Evolutionary conservation across 169 alveolate species (phyloP), one percentile per base, ranked within the genome.

Genomic region (Cryptosporidium felis): DNA sequence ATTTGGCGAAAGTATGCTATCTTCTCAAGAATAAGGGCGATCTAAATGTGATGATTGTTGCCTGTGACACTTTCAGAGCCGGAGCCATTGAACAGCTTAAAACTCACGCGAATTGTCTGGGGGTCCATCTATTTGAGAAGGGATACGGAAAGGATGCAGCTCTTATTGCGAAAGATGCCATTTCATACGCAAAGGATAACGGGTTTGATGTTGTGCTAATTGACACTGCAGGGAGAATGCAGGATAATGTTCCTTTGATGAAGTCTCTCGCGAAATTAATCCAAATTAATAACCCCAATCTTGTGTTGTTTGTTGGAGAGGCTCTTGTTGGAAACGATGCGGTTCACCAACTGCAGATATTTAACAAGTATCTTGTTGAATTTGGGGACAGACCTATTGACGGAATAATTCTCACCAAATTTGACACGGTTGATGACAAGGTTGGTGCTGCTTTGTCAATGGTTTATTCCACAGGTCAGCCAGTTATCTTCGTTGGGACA

Each of bases 181-280:
- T 97, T 40, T 63, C 36, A 3, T 60, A 80, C 47, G 99, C 99
- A 12, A 88, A 91, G 61, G 91, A 93, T 21, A 94, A 95, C 82
- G 95, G 95, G 14, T 92, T 81, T 80, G 99, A 98, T 65, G 99
- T 97, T 30, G 99, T 98, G 5, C 94, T 98, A 40, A 97, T 98
- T 34, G 99, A 98, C 91, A 98, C 99, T 3, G 99, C 99, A 5
- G 99, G 99, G 1, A 94, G 99, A 88, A 98, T 98, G 99, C 99
- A 98, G 93, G 99, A 97, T 88, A 98, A 98, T 90, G 99, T 97
- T 88, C 99, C 99, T 4, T 94, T 98, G 65, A 60, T 80, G 81
- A 51, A 62, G 32, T 59, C 98, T 32, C 92, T 98, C 41, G 98
- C 99, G 30, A 97, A 97, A 90, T 92, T 98, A 49, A 98, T 97